Base-by-base conservation (phyloP, 192 early-diverging fungal species). In the Backusella luteola region DNA sequence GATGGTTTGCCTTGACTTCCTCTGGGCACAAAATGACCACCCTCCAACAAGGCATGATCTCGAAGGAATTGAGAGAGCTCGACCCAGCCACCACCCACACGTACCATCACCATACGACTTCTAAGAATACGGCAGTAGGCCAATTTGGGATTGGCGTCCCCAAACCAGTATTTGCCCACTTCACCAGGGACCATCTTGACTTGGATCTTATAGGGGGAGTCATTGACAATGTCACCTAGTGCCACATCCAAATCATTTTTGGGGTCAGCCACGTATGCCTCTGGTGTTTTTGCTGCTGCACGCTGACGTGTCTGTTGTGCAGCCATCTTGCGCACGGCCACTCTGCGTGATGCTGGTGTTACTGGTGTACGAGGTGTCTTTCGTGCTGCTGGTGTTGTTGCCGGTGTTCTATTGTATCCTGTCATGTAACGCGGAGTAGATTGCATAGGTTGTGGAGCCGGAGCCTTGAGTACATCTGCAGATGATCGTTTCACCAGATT, bases 11-110 rank as follows among this genome's bases (percentile, higher is more conserved):
- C 56, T 14, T 63, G 56, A 4, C 56, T 63, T 63, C 56, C 56
- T 26, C 56, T 12, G 29, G 53, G 73, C 4, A 76, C 75, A 76
- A 70, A 76, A 23, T 76, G 69, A 1, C 78, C 67, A 23, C 74
- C 73, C 71, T 79, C 78, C 26, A 79, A 23, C 19, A 79, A 52
- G 3, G 78, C 78, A 56, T 79, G 78, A 4, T 79, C 78, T 19
- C 74, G 34, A 35, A 79, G 36, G 29, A 79, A 89, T 81, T 87
- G 86, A 29, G 88, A 89, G 11, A 89, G 67, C 66, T 89, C 88
- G 39, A 80, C 84, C 89, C 89, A 90, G 59, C 89, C 90, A 73
- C 90, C 90, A 32, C 90, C 90, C 4, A 91, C 89, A 67, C 90
- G 85, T 32, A 91, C 90, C 90, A 91, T 91, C 35, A 91, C 89